Conservation (phyloP, 768 basidiomycete genomes). For the Leucocoprinus leucothites region DNA sequence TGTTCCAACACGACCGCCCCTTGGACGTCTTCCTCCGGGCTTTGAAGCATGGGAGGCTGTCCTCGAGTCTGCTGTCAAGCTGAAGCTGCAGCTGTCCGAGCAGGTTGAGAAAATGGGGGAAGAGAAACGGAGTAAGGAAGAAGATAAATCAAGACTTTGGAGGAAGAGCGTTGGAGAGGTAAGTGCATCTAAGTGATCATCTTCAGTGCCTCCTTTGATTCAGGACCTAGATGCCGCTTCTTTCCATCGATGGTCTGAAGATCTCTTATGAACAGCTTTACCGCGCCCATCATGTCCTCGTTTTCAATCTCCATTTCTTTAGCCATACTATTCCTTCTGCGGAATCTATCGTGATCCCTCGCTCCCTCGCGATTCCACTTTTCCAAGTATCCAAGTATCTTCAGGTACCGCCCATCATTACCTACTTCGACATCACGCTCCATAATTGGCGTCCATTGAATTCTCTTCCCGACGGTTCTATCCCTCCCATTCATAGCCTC, state of each 20-base stretch:
- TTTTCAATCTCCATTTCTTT: slow-evolving; percentile 76
- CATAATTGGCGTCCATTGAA: slow-evolving; percentile 49
- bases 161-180: too few relatives aligned
- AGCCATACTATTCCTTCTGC: slow-evolving; percentile 53
- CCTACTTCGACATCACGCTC: slow-evolving; percentile 88
- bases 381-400: slow-evolving; percentile 66
- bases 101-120: slow-evolving; percentile 34
- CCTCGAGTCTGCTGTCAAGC: slow-evolving; percentile 44
- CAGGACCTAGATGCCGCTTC: slow-evolving; percentile 56
- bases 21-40: slow-evolving; percentile 51
- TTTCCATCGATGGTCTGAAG: slow-evolving; percentile 33
- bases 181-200: too few relatives aligned
- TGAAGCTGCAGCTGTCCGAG: slow-evolving; percentile 54
- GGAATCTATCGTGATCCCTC: slow-evolving; percentile 59
- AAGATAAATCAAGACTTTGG: slow-evolving; percentile 37
- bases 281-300: slow-evolving; percentile 70
- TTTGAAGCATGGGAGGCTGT: slow-evolving; percentile 73
- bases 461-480: too few relatives aligned
- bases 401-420: slow-evolving; percentile 81
- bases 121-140: slow-evolving; percentile 26
- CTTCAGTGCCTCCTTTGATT: too few relatives aligned
- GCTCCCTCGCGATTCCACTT: slow-evolving; percentile 70
- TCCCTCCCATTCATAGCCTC: background rate
- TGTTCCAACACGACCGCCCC: slow-evolving; percentile 34
- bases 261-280: slow-evolving; percentile 58